Evolutionary conservation across 192 early-diverging fungal species (phyloP), one percentile per base, ranked within the genome.

Genomic region (Coemansia nantahalensis): DNA sequence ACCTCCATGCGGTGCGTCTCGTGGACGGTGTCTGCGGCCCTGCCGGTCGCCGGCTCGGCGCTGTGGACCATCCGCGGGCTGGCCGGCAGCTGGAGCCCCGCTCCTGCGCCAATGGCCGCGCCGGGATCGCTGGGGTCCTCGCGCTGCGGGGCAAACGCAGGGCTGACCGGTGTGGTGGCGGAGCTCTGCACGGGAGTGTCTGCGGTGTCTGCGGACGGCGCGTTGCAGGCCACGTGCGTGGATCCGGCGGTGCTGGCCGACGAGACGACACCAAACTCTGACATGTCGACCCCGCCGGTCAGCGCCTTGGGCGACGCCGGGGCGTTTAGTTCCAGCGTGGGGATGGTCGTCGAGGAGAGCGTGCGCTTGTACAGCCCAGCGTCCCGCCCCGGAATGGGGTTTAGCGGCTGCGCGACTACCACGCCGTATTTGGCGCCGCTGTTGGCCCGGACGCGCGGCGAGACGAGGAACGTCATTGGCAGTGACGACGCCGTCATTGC

Each of bases 1-100:
- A 91, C 86, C 52, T 83, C 83, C 63, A 97, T 88, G 34, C 77
- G 84, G 44, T 82, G 76, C 3, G 94, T 97, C 65, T 94, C 93
- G 50, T 90, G 85, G 23, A 95, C 89, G 2, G 70, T 40, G 21
- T 68, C 56, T 9, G 35, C 39, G 3, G 59, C 50, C 17, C 52
- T 36, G 14, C 23, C 51, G 23, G 39, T 32, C 15, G 46, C 60
- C 3, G 59, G 17, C 13, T 28, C 40, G 21, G 21, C 14, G 39
- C 50, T 26, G 22, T 15, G 26, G 28, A 22, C 30, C 51, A 16
- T 42, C 51, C 11, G 51, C 38, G 8, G 51, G 23, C 26, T 28
- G 26, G 26, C 26, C 7, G 26, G 26, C 26, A 21, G 7, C 35
- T 36, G 47, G 8, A n/a, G n/a, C n/a, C n/a, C n/a, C n/a, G 32